Conservation (phyloP, 495 filamentous ascomycete species). For the Paragyromitra xinjiangensis region DNA sequence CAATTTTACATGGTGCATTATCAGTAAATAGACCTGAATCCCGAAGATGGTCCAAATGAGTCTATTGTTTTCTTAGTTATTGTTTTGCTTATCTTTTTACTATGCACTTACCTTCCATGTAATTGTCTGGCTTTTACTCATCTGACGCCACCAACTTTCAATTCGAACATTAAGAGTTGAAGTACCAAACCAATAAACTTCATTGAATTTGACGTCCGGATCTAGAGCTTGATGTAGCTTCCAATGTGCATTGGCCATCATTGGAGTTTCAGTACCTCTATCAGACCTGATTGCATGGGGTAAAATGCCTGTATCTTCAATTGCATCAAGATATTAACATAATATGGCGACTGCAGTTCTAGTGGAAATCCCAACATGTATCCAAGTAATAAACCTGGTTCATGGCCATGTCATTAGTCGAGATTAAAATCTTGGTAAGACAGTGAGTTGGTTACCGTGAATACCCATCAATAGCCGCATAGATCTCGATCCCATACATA, state of each 20-base stretch:
- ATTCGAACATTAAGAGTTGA: constrained; percentile 7
- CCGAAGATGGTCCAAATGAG: background rate
- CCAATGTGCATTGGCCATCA: constrained; percentile 32
- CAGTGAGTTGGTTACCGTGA: background rate
- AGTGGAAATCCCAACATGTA: constrained; percentile 14
- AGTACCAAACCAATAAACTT: constrained; percentile 17
- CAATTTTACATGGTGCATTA: constrained; percentile 16
- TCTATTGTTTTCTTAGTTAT: background rate
- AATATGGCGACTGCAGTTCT: background rate
- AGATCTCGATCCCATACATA: constrained; percentile 28
- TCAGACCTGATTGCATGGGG: constrained; percentile 14
- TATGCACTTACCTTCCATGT: constrained; percentile 15
- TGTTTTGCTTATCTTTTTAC: background rate
- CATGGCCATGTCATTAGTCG: background rate
- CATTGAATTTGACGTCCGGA: background rate
- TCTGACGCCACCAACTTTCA: constrained; percentile 25
- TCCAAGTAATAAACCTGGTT: constrained; percentile 13
- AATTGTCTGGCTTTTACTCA: constrained; percentile 30
- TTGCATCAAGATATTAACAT: constrained; percentile 11
- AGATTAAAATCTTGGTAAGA: no score
- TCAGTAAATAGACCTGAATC: constrained; percentile 14
- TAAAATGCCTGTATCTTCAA: background rate
- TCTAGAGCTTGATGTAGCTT: background rate
- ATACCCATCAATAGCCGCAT: constrained; percentile 18
- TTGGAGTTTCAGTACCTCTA: constrained; percentile 13